phyloP scores from a whole-genome alignment of 257 asterid genomes.

The Ehretia macrophylla region DNA sequence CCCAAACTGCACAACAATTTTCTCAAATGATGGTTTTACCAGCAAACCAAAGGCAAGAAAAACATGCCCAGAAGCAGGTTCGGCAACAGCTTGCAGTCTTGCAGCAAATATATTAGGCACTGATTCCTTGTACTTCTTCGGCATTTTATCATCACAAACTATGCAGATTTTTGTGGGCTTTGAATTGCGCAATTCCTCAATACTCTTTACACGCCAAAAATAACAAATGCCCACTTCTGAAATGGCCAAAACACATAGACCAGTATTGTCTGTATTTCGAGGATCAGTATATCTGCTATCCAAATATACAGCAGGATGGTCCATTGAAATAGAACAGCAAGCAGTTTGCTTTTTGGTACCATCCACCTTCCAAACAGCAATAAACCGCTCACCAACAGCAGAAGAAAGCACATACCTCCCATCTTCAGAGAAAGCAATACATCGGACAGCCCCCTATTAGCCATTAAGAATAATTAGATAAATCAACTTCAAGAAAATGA shows the following conservation, averaged over 20 bases:
- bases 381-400: conserved; percentile 65
- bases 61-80: conserved; percentile 46
- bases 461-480: conserved; percentile 7
- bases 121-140: conserved; percentile 51
- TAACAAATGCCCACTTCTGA: conserved; percentile 86
- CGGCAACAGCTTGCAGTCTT: conserved; percentile 52
- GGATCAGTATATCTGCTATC: conserved; percentile 41
- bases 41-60: conserved; percentile 77
- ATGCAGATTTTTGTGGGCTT: conserved; percentile 65
- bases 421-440: conserved; percentile 84
- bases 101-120: conserved; percentile 70
- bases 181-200: conserved; percentile 53
- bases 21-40: conserved; percentile 77
- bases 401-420: conserved; percentile 75
- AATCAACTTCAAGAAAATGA: background rate
- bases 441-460: conserved; percentile 70
- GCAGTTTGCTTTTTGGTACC: conserved; percentile 72
- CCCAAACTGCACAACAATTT: conserved; percentile 68
- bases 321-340: conserved; percentile 65
- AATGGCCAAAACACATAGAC: conserved; percentile 73
- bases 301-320: conserved; percentile 84
- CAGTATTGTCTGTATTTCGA: conserved; percentile 38
- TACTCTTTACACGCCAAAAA: conserved; percentile 72
- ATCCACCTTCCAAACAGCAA: conserved; percentile 76
- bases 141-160: conserved; percentile 42